A percentile compares a stretch with the other conserved stretches of the same genome.
Evolutionary conservation across 495 filamentous ascomycete genomes (phyloP).

Genomic region (Parathielavia hyrcaniae): DNA sequence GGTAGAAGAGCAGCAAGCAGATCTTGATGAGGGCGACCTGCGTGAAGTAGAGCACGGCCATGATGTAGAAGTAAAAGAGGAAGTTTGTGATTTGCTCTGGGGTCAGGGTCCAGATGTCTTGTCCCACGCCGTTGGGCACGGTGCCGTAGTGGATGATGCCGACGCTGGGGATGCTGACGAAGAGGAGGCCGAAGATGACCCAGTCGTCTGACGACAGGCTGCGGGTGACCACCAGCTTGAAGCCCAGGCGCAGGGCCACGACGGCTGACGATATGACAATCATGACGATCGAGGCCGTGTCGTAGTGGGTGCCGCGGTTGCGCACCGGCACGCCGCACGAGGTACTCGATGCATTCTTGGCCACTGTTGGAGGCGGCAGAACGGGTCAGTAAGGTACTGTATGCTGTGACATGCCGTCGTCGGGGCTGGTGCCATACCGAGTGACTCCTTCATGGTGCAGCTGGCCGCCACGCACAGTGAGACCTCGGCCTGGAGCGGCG

Average conservation of each 20-base stretch:
- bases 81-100: constrained; percentile 8
- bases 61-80: constrained; percentile 15
- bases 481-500: background rate
- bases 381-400: background rate
- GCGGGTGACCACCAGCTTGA: constrained; percentile 4
- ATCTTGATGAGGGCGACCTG: constrained; percentile 15
- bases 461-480: constrained; percentile 1
- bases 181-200: constrained; percentile 1
- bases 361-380: background rate
- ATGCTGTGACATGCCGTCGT: background rate
- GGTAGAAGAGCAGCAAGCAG: constrained; percentile 17
- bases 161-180: constrained; percentile 2
- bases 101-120: constrained; percentile 16
- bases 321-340: constrained; percentile 8
- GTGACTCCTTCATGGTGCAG: constrained; percentile 8
- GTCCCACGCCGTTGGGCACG: constrained; percentile 12
- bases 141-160: constrained; percentile 7
- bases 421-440: background rate
- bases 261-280: background rate
- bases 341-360: constrained; percentile 9
- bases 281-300: constrained; percentile 3
- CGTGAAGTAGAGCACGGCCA: constrained; percentile 13
- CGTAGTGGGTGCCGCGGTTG: background rate
- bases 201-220: constrained; percentile 13
- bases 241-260: constrained; percentile 1